Evolutionary conservation across 225 moss, liverwort and hornwort species (phyloP).

Genomic region (Asterella californica): DNA sequence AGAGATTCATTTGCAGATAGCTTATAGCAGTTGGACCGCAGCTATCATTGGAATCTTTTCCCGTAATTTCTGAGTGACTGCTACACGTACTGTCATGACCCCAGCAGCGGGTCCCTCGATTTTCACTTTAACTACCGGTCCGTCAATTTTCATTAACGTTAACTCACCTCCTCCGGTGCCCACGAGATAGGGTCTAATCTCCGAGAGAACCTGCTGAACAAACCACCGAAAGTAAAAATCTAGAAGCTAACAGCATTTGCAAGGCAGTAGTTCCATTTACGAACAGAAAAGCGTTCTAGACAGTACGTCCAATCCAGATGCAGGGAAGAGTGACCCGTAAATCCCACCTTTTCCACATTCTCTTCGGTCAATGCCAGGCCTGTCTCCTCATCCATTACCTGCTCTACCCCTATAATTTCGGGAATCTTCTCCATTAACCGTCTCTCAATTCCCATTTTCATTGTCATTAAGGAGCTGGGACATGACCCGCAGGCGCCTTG

Average conservation of each 20-base stretch:
- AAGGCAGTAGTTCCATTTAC: not conserved
- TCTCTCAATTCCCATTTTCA: slow-evolving; percentile 97
- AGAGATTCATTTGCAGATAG: not conserved
- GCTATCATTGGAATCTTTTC: slow-evolving; percentile 99
- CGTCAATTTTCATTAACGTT: slow-evolving; percentile 78
- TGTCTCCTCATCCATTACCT: slow-evolving; percentile 93
- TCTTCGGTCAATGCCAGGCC: slow-evolving; percentile 78
- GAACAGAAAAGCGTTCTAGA: not conserved
- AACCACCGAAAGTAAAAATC: not conserved
- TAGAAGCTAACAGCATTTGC: not conserved
- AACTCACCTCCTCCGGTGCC: slow-evolving; percentile 89
- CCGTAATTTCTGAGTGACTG: slow-evolving; percentile 89
- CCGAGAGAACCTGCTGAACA: slow-evolving; percentile 55
- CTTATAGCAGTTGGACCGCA: slow-evolving; percentile 70
- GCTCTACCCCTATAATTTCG: slow-evolving; percentile 86
- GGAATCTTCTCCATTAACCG: slow-evolving; percentile 87
- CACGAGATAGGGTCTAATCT: slow-evolving; percentile 81
- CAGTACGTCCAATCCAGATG: not conserved
- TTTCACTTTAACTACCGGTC: slow-evolving; percentile 86
- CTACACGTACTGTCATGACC: slow-evolving; percentile 97
- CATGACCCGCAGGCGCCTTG: slow-evolving; percentile 96
- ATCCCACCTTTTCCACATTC: slow-evolving; percentile 64
- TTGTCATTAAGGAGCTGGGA: slow-evolving; percentile 92
- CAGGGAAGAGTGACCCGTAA: not conserved
- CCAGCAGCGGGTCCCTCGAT: slow-evolving; percentile 84